phyloP scores from a whole-genome alignment of 768 basidiomycete genomes.

The Mycena kentingensis region DNA sequence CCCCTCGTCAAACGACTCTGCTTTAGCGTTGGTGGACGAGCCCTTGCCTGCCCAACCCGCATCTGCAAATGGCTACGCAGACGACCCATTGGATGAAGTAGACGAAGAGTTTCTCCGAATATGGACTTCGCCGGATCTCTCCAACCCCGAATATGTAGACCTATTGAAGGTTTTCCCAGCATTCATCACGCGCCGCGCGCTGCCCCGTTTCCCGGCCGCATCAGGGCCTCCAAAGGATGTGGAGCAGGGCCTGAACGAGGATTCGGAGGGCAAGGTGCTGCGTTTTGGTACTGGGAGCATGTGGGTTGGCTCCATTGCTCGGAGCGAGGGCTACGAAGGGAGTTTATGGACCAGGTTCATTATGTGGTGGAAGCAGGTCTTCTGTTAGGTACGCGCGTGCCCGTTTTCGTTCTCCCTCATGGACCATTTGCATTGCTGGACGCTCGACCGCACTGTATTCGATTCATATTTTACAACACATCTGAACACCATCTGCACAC shows the following conservation, averaged over 20 bases:
- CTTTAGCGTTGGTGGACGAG: conserved; percentile 13
- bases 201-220: conserved; percentile 67
- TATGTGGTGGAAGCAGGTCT: conserved; percentile 77
- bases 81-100: conserved; percentile 25
- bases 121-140: conserved; percentile 81
- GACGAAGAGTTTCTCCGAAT: conserved; percentile 63
- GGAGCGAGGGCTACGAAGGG: conserved; percentile 70
- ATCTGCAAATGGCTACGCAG: conserved; percentile 14
- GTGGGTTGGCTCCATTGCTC: conserved; percentile 67
- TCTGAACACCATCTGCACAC: not conserved
- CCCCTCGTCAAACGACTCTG: conserved; percentile 48
- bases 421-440: no score
- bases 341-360: conserved; percentile 79
- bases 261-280: conserved; percentile 56
- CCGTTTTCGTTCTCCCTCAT: not conserved
- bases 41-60: conserved; percentile 1
- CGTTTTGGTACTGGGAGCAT: conserved; percentile 82
- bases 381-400: conserved; percentile 52
- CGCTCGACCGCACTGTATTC: conserved; percentile 2
- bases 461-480: not conserved
- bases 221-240: conserved; percentile 50
- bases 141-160: conserved; percentile 70
- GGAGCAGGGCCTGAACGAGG: conserved; percentile 68
- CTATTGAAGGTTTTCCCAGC: conserved; percentile 76
- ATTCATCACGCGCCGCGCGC: conserved; percentile 67